These are phyloP conservation scores for Pelargonium cotyledonis DNA, from an alignment of 441 rosid genomes.

Conservation along the genomic window DNA sequence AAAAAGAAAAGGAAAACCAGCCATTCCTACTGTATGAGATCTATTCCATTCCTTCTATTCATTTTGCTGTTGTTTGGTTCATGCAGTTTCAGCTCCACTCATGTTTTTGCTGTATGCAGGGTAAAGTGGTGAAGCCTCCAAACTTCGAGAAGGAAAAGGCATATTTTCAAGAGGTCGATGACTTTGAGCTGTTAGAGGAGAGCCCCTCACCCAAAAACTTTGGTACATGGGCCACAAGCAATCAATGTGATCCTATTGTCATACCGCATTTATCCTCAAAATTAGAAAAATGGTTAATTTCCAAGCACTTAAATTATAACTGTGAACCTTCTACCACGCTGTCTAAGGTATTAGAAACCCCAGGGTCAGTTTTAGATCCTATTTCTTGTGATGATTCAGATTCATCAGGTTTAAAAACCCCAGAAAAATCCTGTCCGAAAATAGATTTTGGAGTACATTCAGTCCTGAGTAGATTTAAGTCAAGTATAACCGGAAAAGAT, in stretches of 20 bases:
- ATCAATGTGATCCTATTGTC: constrained; percentile 31
- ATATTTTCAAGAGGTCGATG: constrained; percentile 85
- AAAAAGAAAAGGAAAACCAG: constrained; percentile 55
- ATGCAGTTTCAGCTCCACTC: background rate
- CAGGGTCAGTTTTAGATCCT: constrained; percentile 32
- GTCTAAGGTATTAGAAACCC: constrained; percentile 68
- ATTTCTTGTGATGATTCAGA: constrained; percentile 25
- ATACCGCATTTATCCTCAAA: constrained; percentile 54
- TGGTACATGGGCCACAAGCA: constrained; percentile 54
- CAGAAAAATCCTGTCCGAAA: constrained; percentile 30
- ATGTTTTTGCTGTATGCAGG: constrained; percentile 33
- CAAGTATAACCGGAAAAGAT: constrained; percentile 23
- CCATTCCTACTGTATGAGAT: constrained; percentile 55
- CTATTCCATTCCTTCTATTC: background rate
- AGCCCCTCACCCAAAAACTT: constrained; percentile 84
- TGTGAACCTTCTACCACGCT: constrained; percentile 68
- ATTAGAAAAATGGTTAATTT: constrained; percentile 69
- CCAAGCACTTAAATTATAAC: constrained; percentile 46
- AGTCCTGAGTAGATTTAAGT: constrained; percentile 29
- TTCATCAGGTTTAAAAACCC: constrained; percentile 35
- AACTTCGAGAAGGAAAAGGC: constrained; percentile 61
- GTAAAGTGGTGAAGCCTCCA: constrained; percentile 38
- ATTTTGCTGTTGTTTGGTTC: constrained; percentile 4
- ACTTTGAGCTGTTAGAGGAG: constrained; percentile 84
- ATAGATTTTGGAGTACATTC: constrained; percentile 31